These are phyloP conservation scores for Cladosporium sp. DNA, from an alignment of 2,329 filamentous ascomycete genomes.

Conservation along the genomic window DNA sequence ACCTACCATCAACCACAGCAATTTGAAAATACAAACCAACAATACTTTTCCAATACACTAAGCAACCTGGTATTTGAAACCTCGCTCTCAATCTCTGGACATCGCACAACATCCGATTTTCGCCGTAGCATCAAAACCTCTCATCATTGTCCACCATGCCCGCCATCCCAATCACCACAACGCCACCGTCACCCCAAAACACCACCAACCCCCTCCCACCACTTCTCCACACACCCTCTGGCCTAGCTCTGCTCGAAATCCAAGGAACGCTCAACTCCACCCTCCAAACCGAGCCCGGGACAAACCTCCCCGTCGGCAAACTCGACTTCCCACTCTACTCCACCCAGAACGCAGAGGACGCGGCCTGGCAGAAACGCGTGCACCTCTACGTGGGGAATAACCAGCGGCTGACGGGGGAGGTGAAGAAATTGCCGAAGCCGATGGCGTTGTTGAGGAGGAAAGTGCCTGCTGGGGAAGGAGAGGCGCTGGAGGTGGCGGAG, in stretches of 20 bases:
- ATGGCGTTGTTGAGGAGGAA: conserved; percentile 62
- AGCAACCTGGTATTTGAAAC: too few relatives aligned
- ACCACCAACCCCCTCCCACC: conserved; percentile 58
- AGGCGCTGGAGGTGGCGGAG: conserved; percentile 76
- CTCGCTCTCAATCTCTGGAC: too few relatives aligned
- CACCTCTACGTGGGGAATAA: conserved; percentile 86
- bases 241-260: conserved; percentile 84
- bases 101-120: too few relatives aligned
- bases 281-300: conserved; percentile 18
- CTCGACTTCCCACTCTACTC: conserved; percentile 73
- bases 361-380: conserved; percentile 80
- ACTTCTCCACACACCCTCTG: conserved; percentile 84
- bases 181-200: too few relatives aligned
- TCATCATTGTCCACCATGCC: too few relatives aligned
- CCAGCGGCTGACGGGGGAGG: conserved; percentile 83
- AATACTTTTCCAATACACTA: too few relatives aligned
- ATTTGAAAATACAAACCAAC: too few relatives aligned
- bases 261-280: conserved; percentile 87
- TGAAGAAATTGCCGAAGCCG: conserved; percentile 77
- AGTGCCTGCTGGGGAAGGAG: conserved; percentile 26
- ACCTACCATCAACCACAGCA: too few relatives aligned
- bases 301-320: conserved; percentile 58
- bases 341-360: conserved; percentile 44
- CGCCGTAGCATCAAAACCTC: too few relatives aligned
- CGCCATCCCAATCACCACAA: too few relatives aligned